Evolutionary conservation across 2,329 filamentous ascomycete genomes (phyloP).

Genomic region (Colletotrichum eremochloae): DNA sequence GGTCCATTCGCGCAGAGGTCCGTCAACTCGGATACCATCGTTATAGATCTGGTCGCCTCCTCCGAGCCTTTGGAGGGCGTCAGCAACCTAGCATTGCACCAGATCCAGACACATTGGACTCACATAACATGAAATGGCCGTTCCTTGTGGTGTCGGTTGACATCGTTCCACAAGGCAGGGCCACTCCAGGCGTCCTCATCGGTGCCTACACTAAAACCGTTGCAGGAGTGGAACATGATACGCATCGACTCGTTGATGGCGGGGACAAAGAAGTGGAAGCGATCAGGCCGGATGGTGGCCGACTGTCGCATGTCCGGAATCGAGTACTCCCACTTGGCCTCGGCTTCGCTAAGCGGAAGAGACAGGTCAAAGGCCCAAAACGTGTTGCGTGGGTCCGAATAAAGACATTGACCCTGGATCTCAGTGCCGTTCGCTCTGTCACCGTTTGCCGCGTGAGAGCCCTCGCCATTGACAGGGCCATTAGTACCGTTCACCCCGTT

Average conservation of each 20-base stretch:
- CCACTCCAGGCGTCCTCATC: slow-evolving; percentile 90
- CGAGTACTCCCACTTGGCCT: slow-evolving; percentile 84
- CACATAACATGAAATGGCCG: slow-evolving; percentile 92
- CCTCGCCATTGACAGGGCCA: slow-evolving; percentile 49
- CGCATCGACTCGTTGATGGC: slow-evolving; percentile 90
- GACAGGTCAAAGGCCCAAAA: slow-evolving; percentile 94
- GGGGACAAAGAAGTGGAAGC: slow-evolving; percentile 87
- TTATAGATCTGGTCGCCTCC: slow-evolving; percentile 98
- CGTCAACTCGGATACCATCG: slow-evolving; percentile 87
- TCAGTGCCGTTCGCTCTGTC: slow-evolving; percentile 28
- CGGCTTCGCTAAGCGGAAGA: slow-evolving; percentile 78
- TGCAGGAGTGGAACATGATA: slow-evolving; percentile 98
- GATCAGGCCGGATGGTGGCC: slow-evolving; percentile 66
- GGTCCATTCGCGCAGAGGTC: slow-evolving; percentile 86
- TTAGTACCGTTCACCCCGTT: slow-evolving; percentile 49
- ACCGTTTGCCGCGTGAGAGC: slow-evolving; percentile 47
- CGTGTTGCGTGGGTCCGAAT: slow-evolving; percentile 78
- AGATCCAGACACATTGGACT: slow-evolving; percentile 47
- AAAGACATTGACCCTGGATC: slow-evolving; percentile 70
- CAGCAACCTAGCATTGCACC: slow-evolving; percentile 36
- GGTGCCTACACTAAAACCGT: slow-evolving; percentile 92
- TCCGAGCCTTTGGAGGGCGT: slow-evolving; percentile 73
- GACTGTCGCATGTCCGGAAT: slow-evolving; percentile 76
- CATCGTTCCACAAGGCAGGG: slow-evolving; percentile 95
- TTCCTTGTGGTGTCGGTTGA: slow-evolving; percentile 82